Conservation (phyloP, 225 moss, liverwort and hornwort genomes). For the Lunularia cruciata region DNA sequence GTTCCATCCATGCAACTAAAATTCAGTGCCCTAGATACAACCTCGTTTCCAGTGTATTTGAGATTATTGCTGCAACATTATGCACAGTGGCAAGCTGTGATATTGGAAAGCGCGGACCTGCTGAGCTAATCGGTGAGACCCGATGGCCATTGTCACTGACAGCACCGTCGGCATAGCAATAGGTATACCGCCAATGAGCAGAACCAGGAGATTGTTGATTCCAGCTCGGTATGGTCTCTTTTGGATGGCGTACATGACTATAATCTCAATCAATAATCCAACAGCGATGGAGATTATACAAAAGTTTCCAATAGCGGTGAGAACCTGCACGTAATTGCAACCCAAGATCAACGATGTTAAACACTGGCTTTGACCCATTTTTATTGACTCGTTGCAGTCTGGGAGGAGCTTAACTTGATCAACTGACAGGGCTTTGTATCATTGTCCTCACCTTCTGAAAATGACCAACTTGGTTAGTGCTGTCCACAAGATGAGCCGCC, state of each 20-base stretch:
- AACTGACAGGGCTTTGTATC: too few species aligned
- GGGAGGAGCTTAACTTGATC: too few species aligned
- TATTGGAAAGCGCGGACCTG: constrained; percentile 29
- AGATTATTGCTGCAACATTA: too few species aligned
- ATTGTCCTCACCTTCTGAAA: constrained; percentile 41
- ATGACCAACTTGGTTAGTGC: constrained; percentile 40
- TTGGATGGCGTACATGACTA: constrained; percentile 45
- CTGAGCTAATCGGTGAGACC: constrained; percentile 38
- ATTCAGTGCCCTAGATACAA: too few species aligned
- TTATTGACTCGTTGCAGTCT: too few species aligned
- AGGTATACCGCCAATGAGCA: constrained; percentile 49
- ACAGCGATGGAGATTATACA: constrained; percentile 32
- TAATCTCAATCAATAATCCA: constrained; percentile 30
- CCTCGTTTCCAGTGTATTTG: too few species aligned
- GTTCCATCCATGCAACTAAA: too few species aligned
- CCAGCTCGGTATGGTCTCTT: constrained; percentile 28
- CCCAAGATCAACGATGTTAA: background rate
- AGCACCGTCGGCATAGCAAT: constrained; percentile 47
- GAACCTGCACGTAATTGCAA: constrained; percentile 26
- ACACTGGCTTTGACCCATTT: too few species aligned
- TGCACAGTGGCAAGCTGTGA: too few species aligned
- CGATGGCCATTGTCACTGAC: constrained; percentile 44
- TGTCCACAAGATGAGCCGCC: constrained; percentile 42
- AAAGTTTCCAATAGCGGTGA: constrained; percentile 44
- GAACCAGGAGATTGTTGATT: constrained; percentile 37